phyloP scores from a whole-genome alignment of 2,329 filamentous ascomycete genomes.

The Venturia pyrina region DNA sequence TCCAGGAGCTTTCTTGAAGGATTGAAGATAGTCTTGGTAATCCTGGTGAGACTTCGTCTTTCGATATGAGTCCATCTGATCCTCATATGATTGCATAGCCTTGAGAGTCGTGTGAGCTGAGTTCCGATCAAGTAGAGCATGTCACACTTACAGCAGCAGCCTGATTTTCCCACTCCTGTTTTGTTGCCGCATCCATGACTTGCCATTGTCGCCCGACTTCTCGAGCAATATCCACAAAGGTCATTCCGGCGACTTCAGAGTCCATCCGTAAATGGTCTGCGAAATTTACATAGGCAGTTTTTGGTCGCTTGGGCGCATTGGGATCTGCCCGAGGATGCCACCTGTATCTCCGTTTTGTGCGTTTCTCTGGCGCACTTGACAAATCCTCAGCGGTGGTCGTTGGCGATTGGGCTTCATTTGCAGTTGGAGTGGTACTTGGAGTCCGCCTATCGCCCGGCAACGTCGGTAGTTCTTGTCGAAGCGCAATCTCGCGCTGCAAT shows the following conservation, averaged over 20 bases:
- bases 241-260: neutral
- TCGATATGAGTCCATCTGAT: slow-evolving; percentile 6
- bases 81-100: slow-evolving; percentile 8
- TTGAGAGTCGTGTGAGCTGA: neutral
- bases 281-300: slow-evolving; percentile 12
- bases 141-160: slow-evolving; percentile 1
- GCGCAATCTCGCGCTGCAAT: slow-evolving; percentile 15
- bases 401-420: neutral
- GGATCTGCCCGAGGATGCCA: slow-evolving; percentile 6
- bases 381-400: neutral
- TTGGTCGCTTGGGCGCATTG: slow-evolving; percentile 11
- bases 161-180: slow-evolving; percentile 9
- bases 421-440: neutral
- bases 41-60: neutral
- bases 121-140: neutral
- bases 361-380: neutral
- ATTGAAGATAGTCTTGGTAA: slow-evolving; percentile 10
- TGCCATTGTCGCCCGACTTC: slow-evolving; percentile 9
- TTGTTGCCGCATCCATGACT: neutral
- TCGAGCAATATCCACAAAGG: slow-evolving; percentile 8
- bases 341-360: slow-evolving; percentile 5
- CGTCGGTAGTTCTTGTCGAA: neutral
- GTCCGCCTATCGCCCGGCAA: neutral
- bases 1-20: slow-evolving; percentile 6
- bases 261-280: slow-evolving; percentile 4